Evolutionary conservation across 345 rosid species (phyloP), one percentile per base, ranked within the genome.

Genomic region (Garcia nutans): DNA sequence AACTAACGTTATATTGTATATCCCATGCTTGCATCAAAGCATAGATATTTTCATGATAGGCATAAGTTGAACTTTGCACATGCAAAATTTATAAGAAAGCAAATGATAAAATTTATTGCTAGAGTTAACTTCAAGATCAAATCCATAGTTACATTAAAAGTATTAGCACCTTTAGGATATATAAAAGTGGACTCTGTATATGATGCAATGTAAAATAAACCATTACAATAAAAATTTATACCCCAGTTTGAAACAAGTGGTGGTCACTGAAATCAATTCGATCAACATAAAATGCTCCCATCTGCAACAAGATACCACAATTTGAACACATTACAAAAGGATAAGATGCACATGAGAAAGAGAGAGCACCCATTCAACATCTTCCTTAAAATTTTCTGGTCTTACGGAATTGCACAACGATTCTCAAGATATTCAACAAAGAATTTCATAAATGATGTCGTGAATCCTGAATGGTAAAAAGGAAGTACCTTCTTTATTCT

Each of bases 191-290:
- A 65, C 24, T 33, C 10, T 26, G 33, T 37, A 49, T n/a, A 59
- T 47, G 28, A 22, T 42, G 13, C 26, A 52, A 52, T 4, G 23
- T 23, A 59, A 45, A 58, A 58, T 4, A 42, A 15, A 68, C 50
- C 19, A 17, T 11, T 24, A 47, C 41, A 59, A 62, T 10, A 57
- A 49, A 62, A 10, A 65, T 54, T 20, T 23, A 56, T 87, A 93
- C 97, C 90, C 64, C 71, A 3, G 49, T 78, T 76, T 80, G 74
- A 79, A 93, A 89, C 42, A 55, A 19, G 78, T 93, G 88, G 80
- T 92, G 98, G 65, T 93, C 97, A 64, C 86, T 85, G 82, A 90
- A 93, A 76, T 92, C 97, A 78, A 93, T 76, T 73, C 86, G 85
- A 74, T 84, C 90, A 41, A 89, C 87, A 63, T 70, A 83, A 55